Conservation (phyloP, 257 asterid genomes). For the Cynanchum wilfordii region DNA sequence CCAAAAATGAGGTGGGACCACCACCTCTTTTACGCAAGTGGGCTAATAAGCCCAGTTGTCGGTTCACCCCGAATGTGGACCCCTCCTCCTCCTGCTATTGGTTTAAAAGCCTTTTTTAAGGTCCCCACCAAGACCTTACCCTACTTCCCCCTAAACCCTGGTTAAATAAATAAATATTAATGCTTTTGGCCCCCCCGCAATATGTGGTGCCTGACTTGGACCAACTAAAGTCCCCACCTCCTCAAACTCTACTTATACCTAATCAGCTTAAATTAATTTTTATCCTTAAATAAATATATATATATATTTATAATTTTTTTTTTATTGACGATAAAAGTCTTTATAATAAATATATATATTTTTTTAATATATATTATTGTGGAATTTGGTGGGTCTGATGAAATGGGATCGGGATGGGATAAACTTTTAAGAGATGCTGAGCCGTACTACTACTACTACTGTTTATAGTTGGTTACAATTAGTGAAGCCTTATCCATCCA, state of each 20-base stretch:
- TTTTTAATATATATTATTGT: too few relatives aligned
- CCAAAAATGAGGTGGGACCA: constrained; percentile 3
- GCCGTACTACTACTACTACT: neutral
- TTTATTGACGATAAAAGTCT: too few relatives aligned
- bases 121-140: neutral
- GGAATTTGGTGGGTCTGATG: too few relatives aligned
- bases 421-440: neutral
- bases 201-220: neutral
- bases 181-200: neutral
- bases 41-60: constrained; percentile 5
- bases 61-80: neutral
- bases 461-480: neutral
- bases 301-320: too few relatives aligned
- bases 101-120: neutral
- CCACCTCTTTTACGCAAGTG: constrained; percentile 8
- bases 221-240: neutral
- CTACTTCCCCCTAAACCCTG: neutral
- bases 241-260: too few relatives aligned
- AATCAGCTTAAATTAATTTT: too few relatives aligned
- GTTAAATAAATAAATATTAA: neutral
- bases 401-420: too few relatives aligned
- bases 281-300: too few relatives aligned
- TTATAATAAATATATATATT: too few relatives aligned
- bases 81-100: neutral
- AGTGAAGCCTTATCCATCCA: neutral